These are phyloP conservation scores for Cytospora paraplurivora DNA, from an alignment of 2,329 filamentous ascomycete genomes.

Conservation along the genomic window DNA sequence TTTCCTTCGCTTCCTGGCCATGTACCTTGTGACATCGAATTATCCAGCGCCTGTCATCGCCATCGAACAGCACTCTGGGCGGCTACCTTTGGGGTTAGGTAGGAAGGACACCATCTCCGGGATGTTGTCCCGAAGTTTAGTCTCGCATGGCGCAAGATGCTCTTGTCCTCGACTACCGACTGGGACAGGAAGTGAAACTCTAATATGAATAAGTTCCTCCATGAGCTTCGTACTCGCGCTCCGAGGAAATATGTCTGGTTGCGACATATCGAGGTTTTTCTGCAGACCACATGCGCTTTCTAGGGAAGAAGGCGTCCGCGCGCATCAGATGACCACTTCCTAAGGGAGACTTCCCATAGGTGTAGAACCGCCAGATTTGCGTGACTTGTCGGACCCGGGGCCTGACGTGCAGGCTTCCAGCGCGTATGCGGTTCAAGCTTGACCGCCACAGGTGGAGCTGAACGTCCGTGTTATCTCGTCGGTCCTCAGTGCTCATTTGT, in stretches of 20 bases:
- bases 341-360: too few relatives aligned
- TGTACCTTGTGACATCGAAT: slow-evolving; percentile 34
- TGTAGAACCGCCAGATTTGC: too few relatives aligned
- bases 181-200: not conserved
- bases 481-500: too few relatives aligned
- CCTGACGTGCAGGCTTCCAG: too few relatives aligned
- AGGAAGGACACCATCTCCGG: slow-evolving; percentile 34
- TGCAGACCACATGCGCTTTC: too few relatives aligned
- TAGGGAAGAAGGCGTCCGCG: too few relatives aligned
- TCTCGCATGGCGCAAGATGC: too few relatives aligned
- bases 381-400: too few relatives aligned
- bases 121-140: slow-evolving; percentile 25
- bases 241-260: slow-evolving; percentile 1
- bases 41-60: slow-evolving; percentile 35
- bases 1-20: slow-evolving; percentile 25
- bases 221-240: not conserved
- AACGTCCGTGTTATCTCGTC: too few relatives aligned
- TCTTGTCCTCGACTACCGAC: not conserved
- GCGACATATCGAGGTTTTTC: not conserved
- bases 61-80: slow-evolving; percentile 32
- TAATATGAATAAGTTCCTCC: not conserved
- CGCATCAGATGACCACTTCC: too few relatives aligned
- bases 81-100: slow-evolving; percentile 31
- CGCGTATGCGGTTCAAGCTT: too few relatives aligned
- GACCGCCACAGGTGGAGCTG: too few relatives aligned